Evolutionary conservation across 495 filamentous ascomycete genomes (phyloP).

Genomic region (Lophiotrema nucula): DNA sequence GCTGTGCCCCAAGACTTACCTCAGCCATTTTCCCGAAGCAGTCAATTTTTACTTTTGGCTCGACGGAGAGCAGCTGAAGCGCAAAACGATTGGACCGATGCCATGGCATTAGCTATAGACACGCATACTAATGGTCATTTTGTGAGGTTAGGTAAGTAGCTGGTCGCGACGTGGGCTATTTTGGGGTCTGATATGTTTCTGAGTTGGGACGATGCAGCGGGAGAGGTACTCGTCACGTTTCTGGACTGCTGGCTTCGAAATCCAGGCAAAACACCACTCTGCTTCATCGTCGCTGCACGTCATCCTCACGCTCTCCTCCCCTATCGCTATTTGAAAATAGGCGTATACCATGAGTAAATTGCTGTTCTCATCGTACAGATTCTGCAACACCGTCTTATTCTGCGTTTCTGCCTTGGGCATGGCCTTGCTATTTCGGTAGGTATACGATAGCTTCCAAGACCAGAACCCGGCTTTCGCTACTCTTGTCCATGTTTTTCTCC

Average conservation of each 20-base stretch:
- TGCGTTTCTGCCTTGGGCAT: neutral
- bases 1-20: slow-evolving; percentile 19
- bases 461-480: no score
- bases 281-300: no score
- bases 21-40: slow-evolving; percentile 25
- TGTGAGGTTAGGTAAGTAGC: neutral
- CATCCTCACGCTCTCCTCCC: no score
- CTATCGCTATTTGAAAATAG: no score
- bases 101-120: slow-evolving; percentile 9
- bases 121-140: neutral
- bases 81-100: slow-evolving; percentile 15
- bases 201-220: no score
- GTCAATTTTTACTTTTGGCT: neutral
- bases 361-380: no score
- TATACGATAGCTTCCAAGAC: no score
- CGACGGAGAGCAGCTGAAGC: no score
- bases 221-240: neutral
- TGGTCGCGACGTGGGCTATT: slow-evolving; percentile 5
- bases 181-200: slow-evolving; percentile 13
- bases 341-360: no score
- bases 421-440: neutral
- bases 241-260: slow-evolving; percentile 7
- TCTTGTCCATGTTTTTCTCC: no score
- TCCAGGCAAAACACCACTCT: neutral
- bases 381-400: no score